A percentile compares a stretch with the other conserved stretches of the same genome.
These are phyloP conservation scores for Dipodascopsis uninucleata DNA, from an alignment of 805 yeast genomes.

Conservation along the genomic window DNA sequence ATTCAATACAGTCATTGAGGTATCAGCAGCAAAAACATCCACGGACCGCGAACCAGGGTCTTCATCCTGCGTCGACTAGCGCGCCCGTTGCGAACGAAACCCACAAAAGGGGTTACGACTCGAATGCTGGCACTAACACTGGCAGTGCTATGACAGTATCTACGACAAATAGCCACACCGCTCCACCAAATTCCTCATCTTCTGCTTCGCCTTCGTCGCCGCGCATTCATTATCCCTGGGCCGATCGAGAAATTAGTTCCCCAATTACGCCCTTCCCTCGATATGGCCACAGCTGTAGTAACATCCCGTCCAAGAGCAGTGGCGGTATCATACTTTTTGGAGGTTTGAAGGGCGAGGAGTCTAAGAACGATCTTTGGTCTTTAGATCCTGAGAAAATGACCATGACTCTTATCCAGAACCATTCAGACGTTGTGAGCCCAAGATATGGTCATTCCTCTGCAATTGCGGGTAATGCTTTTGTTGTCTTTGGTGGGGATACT, in stretches of 20 bases:
- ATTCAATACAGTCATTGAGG: too few species aligned
- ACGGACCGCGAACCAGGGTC: too few species aligned
- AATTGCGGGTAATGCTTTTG: conserved; percentile 89
- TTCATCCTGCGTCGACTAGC: too few species aligned
- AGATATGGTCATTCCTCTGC: conserved; percentile 94
- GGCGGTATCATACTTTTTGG: conserved; percentile 89
- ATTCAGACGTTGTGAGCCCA: conserved; percentile 84
- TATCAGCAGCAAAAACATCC: too few species aligned
- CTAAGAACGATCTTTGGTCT: conserved; percentile 94
- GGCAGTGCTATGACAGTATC: too few species aligned
- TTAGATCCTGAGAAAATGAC: conserved; percentile 35
- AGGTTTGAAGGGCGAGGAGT: conserved; percentile 77
- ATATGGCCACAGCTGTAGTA: conserved; percentile 76
- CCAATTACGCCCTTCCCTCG: conserved; percentile 72
- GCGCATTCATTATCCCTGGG: conserved; percentile 19
- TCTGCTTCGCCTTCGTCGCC: neutral
- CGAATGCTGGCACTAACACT: too few species aligned
- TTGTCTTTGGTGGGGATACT: conserved; percentile 96
- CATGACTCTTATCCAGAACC: conserved; percentile 37
- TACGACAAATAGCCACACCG: too few species aligned
- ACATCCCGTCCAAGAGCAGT: conserved; percentile 68
- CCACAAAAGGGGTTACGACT: too few species aligned
- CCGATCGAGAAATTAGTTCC: conserved; percentile 6
- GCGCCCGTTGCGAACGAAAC: too few species aligned
- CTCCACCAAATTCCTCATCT: conserved; percentile 1